Evolutionary conservation across 2,329 filamentous ascomycete genomes (phyloP), one percentile per base, ranked within the genome.

Genomic region (Fusarium tanahbumbuense): DNA sequence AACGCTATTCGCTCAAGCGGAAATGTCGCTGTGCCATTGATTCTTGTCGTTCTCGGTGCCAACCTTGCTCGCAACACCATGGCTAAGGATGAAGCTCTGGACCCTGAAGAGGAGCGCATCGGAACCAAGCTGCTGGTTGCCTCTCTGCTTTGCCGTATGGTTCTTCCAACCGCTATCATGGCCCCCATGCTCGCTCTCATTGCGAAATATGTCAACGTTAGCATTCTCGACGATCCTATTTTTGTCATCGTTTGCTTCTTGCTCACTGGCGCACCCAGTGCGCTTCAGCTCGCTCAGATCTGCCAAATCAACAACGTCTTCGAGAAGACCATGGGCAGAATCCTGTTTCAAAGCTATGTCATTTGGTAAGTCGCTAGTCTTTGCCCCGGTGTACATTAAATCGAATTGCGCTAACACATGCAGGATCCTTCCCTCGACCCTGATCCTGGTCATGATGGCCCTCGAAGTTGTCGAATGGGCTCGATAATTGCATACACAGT

Each of bases 231-330:
- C 78, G 96, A 99, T 77, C 96, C 96, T 12, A 99, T 99, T 75
- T 99, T 99, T 80, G 91, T 99, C 73, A 93, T 99, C 73, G 96
- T 99, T 37, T 98, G 94, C 82, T 99, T 98, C 86, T 85, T 99
- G 70, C 91, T 99, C 72, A 95, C 93, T 0, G 96, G 96, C 37
- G 96, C 96, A 5, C 96, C 96, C 8, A 97, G 92, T 68, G 96
- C 96, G 27, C 85, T 99, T 70, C 96, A 99, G 82, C 84, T 99
- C 76, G 95, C 96, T 9, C 96, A 99, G 82, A 99, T 99, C 66
- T 99, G 96, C 82, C 96, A 98, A 85, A 92, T 98, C 82, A 99
- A 99, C 81, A 92, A 92, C 68, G 96, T 99, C 12, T 99, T 93
- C 80, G 95, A 98, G 84, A 89, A 91, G 20, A 93, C 96, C 50